Evolutionary conservation across 163 green algal genomes (phyloP).

Genomic region (Chlorella variabilis): DNA sequence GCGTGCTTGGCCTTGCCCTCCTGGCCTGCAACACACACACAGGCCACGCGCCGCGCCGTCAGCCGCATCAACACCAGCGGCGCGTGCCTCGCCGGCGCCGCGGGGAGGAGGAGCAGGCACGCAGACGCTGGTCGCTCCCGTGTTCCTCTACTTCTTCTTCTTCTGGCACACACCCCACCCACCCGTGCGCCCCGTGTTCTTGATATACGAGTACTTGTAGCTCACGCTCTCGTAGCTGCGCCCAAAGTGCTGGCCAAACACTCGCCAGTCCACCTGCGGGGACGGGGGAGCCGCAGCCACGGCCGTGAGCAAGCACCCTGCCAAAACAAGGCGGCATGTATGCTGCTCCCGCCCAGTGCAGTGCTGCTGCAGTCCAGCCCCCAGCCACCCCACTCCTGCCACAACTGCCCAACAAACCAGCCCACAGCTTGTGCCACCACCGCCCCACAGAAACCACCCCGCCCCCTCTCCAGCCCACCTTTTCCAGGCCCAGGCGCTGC

Average conservation of each 20-base stretch:
- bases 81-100: too few species aligned
- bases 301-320: background rate
- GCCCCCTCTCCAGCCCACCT: slow-evolving; percentile 30
- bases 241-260: slow-evolving; percentile 53
- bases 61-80: too few species aligned
- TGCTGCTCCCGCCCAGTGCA: background rate
- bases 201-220: slow-evolving; percentile 59
- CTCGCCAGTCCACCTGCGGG: slow-evolving; percentile 48
- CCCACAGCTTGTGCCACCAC: too few species aligned
- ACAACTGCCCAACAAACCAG: too few species aligned
- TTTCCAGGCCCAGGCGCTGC: slow-evolving; percentile 43
- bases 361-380: too few species aligned
- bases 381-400: too few species aligned
- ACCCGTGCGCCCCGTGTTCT: slow-evolving; percentile 50
- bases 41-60: too few species aligned
- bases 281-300: background rate
- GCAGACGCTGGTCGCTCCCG: too few species aligned
- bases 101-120: too few species aligned
- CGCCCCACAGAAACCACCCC: too few species aligned
- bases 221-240: slow-evolving; percentile 53
- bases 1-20: slow-evolving; percentile 48
- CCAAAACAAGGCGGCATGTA: background rate
- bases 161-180: background rate
- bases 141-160: background rate
- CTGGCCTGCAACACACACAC: slow-evolving; percentile 1